Conservation (phyloP, 306 rosid genomes). For the Cucumis melo region DNA sequence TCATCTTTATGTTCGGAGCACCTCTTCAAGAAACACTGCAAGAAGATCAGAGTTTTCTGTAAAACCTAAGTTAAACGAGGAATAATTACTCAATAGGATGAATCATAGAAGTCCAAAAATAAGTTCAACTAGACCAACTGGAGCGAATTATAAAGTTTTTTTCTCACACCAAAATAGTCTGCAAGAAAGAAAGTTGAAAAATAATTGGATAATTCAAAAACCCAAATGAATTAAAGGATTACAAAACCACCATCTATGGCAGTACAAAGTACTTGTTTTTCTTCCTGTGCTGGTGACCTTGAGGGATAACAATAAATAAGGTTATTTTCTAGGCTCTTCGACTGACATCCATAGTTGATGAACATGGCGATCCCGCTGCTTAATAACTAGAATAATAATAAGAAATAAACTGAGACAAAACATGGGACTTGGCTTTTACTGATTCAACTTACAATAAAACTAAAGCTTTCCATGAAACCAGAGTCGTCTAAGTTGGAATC, state of each 20-base stretch:
- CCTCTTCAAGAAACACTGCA: not conserved
- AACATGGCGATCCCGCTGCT: not conserved
- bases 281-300: not conserved
- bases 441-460: not conserved
- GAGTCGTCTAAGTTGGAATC: not conserved
- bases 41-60: not conserved
- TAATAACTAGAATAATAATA: not conserved
- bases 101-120: not conserved
- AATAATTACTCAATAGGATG: not conserved
- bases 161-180: not conserved
- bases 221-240: not conserved
- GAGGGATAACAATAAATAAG: not conserved
- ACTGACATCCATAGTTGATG: not conserved
- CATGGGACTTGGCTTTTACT: not conserved
- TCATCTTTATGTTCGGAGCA: not conserved
- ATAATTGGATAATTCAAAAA: too few species aligned
- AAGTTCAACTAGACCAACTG: not conserved
- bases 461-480: not conserved
- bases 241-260: not conserved
- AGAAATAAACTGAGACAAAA: not conserved
- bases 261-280: not conserved
- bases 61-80: not conserved
- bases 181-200: not conserved
- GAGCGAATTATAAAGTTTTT: too few species aligned
- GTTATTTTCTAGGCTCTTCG: not conserved